phyloP scores from a whole-genome alignment of 441 rosid genomes.

The Jatropha podagrica region DNA sequence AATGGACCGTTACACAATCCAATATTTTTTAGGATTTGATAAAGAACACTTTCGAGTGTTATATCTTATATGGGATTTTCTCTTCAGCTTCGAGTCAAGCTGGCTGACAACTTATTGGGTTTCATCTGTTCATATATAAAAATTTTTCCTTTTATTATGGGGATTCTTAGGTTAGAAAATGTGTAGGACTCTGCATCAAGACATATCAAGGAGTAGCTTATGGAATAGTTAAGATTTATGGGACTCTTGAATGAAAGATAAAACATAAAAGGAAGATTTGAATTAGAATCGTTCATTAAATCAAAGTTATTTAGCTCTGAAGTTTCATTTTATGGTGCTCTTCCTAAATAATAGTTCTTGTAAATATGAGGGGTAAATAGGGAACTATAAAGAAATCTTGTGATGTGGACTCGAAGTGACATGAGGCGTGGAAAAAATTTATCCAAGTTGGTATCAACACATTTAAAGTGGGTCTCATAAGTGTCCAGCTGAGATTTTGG shows the following conservation, averaged over 20 bases:
- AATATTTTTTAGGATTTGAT: background rate
- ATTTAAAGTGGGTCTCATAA: too few species aligned
- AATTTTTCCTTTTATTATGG: slow-evolving; percentile 4
- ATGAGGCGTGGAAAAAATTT: too few species aligned
- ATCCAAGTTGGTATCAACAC: too few species aligned
- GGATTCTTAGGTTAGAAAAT: slow-evolving; percentile 48
- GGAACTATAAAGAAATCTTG: too few species aligned
- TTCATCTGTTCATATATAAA: background rate
- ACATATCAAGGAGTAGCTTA: slow-evolving; percentile 66
- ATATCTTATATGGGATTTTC: slow-evolving; percentile 5
- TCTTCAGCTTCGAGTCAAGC: background rate
- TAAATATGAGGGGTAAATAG: slow-evolving; percentile 32
- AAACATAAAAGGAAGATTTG: slow-evolving; percentile 63
- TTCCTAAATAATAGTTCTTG: slow-evolving; percentile 49
- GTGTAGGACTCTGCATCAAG: slow-evolving; percentile 85
- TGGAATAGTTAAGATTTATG: slow-evolving; percentile 59
- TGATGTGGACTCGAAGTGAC: too few species aligned
- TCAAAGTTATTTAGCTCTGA: slow-evolving; percentile 41
- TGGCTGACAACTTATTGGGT: background rate
- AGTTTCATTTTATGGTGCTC: slow-evolving; percentile 60
- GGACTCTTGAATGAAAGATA: slow-evolving; percentile 83
- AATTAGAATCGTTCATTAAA: slow-evolving; percentile 54
- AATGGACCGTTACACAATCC: background rate
- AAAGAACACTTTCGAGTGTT: background rate
- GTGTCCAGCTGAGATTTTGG: too few species aligned